phyloP scores from a whole-genome alignment of 345 rosid genomes.

The Gossypium bickii region DNA sequence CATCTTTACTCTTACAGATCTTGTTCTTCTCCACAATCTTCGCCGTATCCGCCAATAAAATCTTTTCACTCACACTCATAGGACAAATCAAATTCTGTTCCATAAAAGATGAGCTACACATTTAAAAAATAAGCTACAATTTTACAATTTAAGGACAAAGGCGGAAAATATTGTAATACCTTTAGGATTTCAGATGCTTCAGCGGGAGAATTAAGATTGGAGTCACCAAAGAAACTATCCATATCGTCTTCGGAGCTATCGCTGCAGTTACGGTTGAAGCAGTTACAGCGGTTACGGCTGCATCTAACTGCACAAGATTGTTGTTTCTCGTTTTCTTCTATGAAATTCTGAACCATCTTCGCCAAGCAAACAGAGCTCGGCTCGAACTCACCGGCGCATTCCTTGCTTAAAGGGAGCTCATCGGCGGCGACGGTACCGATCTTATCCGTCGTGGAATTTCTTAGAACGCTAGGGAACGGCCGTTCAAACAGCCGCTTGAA shows the following conservation, averaged over 20 bases:
- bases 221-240: conserved; percentile 28
- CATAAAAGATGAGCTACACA: background rate
- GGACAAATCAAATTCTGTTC: conserved; percentile 62
- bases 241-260: conserved; percentile 77
- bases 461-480: conserved; percentile 45
- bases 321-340: conserved; percentile 43
- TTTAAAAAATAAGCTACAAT: background rate
- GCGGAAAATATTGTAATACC: conserved; percentile 30
- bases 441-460: conserved; percentile 42
- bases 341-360: conserved; percentile 45
- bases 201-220: conserved; percentile 26
- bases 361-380: conserved; percentile 42
- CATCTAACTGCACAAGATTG: conserved; percentile 22
- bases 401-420: conserved; percentile 32
- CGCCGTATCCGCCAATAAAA: conserved; percentile 53
- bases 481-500: conserved; percentile 84
- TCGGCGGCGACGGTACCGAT: conserved; percentile 19
- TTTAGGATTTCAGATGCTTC: conserved; percentile 61
- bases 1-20: conserved; percentile 53
- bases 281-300: conserved; percentile 47
- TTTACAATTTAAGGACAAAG: background rate
- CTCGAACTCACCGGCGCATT: conserved; percentile 29
- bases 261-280: conserved; percentile 51
- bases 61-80: conserved; percentile 40
- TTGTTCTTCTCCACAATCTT: conserved; percentile 70